Percentiles rank a stretch among this genome's conserved stretches.
phyloP scores from a whole-genome alignment of 768 basidiomycete species.

The Leucosporidium creatinivorum region DNA sequence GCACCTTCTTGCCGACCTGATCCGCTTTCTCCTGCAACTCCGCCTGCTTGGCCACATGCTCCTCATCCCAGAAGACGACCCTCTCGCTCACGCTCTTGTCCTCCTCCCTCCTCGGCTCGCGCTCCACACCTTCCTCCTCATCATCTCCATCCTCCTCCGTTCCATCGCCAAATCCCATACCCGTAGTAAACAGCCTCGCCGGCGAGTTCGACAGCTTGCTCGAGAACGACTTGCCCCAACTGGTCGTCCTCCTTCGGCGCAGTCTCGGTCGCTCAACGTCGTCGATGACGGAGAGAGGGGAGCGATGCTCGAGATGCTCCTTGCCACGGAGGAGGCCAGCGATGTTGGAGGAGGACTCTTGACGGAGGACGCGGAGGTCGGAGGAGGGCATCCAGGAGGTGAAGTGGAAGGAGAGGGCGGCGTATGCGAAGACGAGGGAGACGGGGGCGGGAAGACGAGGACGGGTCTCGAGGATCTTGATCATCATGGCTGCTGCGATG shows the following conservation, averaged over 20 bases:
- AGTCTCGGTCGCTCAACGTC: conserved; percentile 44
- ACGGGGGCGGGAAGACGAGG: conserved; percentile 61
- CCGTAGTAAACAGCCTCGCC: background rate
- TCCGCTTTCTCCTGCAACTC: conserved; percentile 50
- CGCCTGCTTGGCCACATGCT: conserved; percentile 41
- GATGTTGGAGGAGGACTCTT: conserved; percentile 76
- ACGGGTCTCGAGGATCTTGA: conserved; percentile 68
- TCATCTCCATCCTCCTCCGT: conserved; percentile 51
- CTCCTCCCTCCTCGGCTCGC: conserved; percentile 43
- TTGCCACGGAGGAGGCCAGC: conserved; percentile 68
- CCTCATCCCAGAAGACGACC: conserved; percentile 22
- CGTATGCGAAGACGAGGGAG: conserved; percentile 79
- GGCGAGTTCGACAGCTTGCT: background rate
- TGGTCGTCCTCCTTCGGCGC: conserved; percentile 48
- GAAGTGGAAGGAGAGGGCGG: conserved; percentile 94
- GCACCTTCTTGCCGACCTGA: conserved; percentile 39
- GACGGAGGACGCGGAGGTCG: conserved; percentile 71
- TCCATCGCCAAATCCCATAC: background rate
- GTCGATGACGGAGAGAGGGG: conserved; percentile 83
- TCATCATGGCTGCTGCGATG: conserved; percentile 72
- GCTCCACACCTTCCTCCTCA: conserved; percentile 34
- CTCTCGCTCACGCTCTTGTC: conserved; percentile 44
- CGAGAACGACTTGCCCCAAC: conserved; percentile 23
- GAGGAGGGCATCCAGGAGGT: conserved; percentile 81
- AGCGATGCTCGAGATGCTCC: conserved; percentile 80